phyloP scores from a whole-genome alignment of 129 eudicot species.

The Pseudognaphalium luteoalbum region DNA sequence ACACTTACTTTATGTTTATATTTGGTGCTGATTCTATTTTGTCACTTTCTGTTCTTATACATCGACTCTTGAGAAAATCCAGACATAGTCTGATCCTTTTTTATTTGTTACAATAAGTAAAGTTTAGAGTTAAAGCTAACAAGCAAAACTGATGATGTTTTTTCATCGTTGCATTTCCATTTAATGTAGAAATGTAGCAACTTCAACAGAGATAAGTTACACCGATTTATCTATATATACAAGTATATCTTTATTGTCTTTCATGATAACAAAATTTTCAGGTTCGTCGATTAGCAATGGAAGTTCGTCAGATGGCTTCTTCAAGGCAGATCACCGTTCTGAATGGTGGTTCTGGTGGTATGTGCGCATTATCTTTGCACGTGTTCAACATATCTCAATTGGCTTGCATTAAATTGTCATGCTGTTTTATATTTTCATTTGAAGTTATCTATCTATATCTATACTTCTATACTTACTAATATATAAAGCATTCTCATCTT shows the following conservation, averaged over 20 bases:
- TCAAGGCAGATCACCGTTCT: constrained; percentile 72
- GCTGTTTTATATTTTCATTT: neutral
- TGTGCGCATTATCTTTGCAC: neutral
- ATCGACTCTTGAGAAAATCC: neutral
- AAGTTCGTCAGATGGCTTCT: constrained; percentile 73
- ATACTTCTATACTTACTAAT: no score
- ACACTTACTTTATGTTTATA: no score
- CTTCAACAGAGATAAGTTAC: neutral
- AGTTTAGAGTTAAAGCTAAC: neutral
- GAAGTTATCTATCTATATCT: neutral
- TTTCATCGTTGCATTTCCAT: neutral
- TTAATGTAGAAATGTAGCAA: constrained; percentile 1
- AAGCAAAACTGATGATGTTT: neutral
- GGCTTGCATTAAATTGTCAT: constrained; percentile 13
- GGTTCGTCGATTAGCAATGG: constrained; percentile 86
- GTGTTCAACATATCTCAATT: neutral
- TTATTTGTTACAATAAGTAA: neutral
- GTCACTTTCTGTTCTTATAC: no score
- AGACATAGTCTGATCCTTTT: constrained; percentile 2
- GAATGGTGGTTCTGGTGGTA: constrained; percentile 73
- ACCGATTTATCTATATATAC: neutral
- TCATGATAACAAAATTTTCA: constrained; percentile 19
- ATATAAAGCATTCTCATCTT: no score
- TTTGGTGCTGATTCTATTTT: no score
- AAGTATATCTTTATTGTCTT: neutral